Evolutionary conservation across 148 eudicot genomes (phyloP).

Genomic region (Pharnaceum exiguum): DNA sequence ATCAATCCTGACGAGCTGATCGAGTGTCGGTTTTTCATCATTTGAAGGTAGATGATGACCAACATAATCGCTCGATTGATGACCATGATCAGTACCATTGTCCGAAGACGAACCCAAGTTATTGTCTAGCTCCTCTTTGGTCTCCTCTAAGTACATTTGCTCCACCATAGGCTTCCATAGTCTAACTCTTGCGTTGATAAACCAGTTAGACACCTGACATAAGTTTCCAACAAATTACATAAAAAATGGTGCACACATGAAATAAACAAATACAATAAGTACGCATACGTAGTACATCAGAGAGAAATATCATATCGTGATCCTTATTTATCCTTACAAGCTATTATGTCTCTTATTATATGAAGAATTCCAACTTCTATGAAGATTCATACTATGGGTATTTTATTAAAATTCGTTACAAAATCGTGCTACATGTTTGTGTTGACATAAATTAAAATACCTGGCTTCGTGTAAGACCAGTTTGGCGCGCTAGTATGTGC

Average conservation of each 20-base stretch:
- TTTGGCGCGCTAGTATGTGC: slow-evolving; percentile 92
- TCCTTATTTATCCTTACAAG: too few species aligned
- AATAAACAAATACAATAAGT: slow-evolving; percentile 6
- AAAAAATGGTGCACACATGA: neutral
- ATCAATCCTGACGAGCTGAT: slow-evolving; percentile 57
- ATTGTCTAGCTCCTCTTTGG: slow-evolving; percentile 45
- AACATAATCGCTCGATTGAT: slow-evolving; percentile 7
- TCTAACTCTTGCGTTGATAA: slow-evolving; percentile 94
- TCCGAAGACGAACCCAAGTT: slow-evolving; percentile 34
- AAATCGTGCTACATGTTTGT: too few species aligned
- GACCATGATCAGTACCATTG: slow-evolving; percentile 7
- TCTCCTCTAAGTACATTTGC: slow-evolving; percentile 93
- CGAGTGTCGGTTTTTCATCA: slow-evolving; percentile 66
- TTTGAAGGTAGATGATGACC: slow-evolving; percentile 19
- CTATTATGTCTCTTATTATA: neutral
- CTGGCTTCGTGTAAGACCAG: slow-evolving; percentile 96
- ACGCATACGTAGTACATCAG: too few species aligned
- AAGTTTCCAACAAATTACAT: neutral
- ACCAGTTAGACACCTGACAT: slow-evolving; percentile 95
- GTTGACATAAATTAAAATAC: slow-evolving; percentile 27
- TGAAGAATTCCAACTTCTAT: neutral
- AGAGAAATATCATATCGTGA: too few species aligned
- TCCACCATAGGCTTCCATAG: slow-evolving; percentile 99
- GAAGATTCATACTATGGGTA: too few species aligned
- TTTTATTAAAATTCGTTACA: too few species aligned